Conservation (phyloP, 2,329 filamentous ascomycete genomes). For the Xylaria sp. region DNA sequence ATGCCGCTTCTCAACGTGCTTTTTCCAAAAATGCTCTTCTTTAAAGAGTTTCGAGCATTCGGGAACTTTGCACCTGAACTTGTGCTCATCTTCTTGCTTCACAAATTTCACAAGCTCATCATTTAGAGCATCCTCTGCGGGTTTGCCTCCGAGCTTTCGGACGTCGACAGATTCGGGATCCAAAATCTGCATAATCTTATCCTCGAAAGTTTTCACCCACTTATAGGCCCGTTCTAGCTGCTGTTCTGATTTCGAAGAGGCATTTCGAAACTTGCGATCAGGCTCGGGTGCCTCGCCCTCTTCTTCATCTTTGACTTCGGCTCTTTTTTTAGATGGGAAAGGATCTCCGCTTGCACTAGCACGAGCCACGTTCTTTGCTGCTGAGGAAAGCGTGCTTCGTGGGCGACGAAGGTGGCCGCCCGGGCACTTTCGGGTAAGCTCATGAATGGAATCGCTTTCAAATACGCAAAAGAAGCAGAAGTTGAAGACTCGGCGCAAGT, state of each 20-base stretch:
- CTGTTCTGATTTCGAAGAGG: conserved; percentile 82
- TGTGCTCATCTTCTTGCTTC: conserved; percentile 97
- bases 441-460: conserved; percentile 96
- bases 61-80: conserved; percentile 95
- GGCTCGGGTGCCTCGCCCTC: conserved; percentile 71
- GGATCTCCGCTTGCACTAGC: conserved; percentile 85
- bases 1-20: conserved; percentile 97
- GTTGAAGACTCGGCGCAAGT: conserved; percentile 94
- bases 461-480: conserved; percentile 99
- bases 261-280: conserved; percentile 78
- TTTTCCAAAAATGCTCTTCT: conserved; percentile 95
- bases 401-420: conserved; percentile 96
- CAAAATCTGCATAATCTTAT: conserved; percentile 92
- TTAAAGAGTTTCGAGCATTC: conserved; percentile 98
- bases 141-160: conserved; percentile 89
- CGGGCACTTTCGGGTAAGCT: conserved; percentile 93
- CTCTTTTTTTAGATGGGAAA: conserved; percentile 85
- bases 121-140: conserved; percentile 84
- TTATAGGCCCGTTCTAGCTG: conserved; percentile 96
- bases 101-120: conserved; percentile 89
- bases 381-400: conserved; percentile 82
- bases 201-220: conserved; percentile 98
- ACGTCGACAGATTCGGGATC: conserved; percentile 90
- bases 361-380: conserved; percentile 84
- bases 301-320: conserved; percentile 69